Base-by-base conservation (phyloP, 495 filamentous ascomycete genomes). In the Penicillium steckii region DNA sequence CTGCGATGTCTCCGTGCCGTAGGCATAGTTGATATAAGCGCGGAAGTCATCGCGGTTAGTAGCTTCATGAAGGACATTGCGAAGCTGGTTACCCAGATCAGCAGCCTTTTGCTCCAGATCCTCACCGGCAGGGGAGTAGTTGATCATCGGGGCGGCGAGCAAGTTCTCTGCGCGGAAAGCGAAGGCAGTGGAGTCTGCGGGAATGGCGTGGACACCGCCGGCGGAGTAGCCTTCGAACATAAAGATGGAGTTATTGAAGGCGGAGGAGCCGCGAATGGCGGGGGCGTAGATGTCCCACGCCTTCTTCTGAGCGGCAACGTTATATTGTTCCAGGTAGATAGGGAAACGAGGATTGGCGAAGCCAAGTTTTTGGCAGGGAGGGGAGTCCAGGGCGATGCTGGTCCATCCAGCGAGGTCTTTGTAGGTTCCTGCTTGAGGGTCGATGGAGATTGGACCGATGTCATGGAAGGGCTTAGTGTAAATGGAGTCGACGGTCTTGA, bases 21-120 rank as follows among this genome's bases (percentile, higher is more conserved):
- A 71, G 0, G 83, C 83, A 64, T 86, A 85, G 57, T 85, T 86
- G 38, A 85, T 75, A 50, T 86, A 86, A 0, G 75, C 61, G 25
- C 72, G 64, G 46, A 79, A 42, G 25, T 77, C 55, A 3, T 52
- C 26, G 9, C 53, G 35, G 0, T 71, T 75, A 51, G 57, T 74
- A 3, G 57, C 76, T 5, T 72, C 40, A 23, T 59, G 56, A 2
- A 82, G 61, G 8, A 79, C 69, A 7, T 72, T 29, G 4, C 76
- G 69, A 10, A 81, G 56, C 55, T 71, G 44, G 5, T 74, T 64
- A 1, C 76, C 77, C 17, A 77, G n/a, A 18, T 62, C 43, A 8
- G 50, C 45, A 2, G 71, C 77, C 24, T 63, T 30, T 13, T 40
- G 22, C 33, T 75, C 72, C 5, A 62, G 55, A 10, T 52, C 55